Base-by-base conservation (phyloP, 345 rosid species). In the Cardamine chenopodiifolia region DNA sequence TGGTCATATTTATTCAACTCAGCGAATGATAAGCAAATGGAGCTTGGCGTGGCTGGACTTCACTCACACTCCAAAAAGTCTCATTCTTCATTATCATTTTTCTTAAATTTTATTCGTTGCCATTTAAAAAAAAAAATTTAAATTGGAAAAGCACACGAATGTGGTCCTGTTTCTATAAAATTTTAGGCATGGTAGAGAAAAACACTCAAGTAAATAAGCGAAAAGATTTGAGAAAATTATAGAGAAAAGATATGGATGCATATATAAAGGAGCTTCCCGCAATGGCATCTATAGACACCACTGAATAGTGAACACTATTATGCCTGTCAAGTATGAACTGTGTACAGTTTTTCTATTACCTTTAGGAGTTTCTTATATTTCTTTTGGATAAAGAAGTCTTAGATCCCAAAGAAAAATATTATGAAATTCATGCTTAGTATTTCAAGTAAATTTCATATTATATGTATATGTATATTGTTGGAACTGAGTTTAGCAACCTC, bases 41-140 rank as follows among this genome's bases (percentile, higher is more conserved):
- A 55, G 29, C 39, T 55, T 42, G 63, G 64, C 73, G 73, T 69
- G 73, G 64, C 73, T 69, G 64, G 54, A 55, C 55, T 42, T 56
- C 55, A 56, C 31, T 69, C 73, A 34, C 15, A 19, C 7, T 9
- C 28, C 64, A 2, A 42, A 39, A 55, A 42, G 42, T 42, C 64
- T 55, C 49, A 15, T 68, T 68, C 19, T 55, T 39, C 53, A 40
- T 54, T 68, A 55, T 56, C 64, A 68, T 68, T 32, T 20, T 39
- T 40, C 17, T 42, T 39, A 11, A 25, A 25, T 4, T 29, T 54
- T 39, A 37, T 53, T 55, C 18, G 39, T 68, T 56, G 25, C 39
- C 1, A n/a, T 53, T 13, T 17, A 4, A 37, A 13, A 13, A 68
- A 25, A 29, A 8, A 29, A 12, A 49, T 2, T 4, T 32, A 19